phyloP scores from a whole-genome alignment of 2,329 filamentous ascomycete genomes.

The Alternaria ethzedia region DNA sequence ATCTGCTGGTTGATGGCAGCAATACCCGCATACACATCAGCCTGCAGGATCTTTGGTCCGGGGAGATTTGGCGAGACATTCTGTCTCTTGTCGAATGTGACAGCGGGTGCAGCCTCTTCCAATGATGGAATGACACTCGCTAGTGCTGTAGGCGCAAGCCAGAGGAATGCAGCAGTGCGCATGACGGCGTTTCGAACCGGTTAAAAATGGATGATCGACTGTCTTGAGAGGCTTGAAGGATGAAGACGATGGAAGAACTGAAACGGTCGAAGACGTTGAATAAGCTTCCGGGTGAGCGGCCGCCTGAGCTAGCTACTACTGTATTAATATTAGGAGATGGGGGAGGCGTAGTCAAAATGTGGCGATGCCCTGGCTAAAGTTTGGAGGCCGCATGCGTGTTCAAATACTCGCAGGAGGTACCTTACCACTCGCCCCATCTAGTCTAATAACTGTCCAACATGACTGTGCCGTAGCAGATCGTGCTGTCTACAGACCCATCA shows the following conservation, averaged over 20 bases:
- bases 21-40: slow-evolving; percentile 31
- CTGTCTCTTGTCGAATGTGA: slow-evolving; percentile 25
- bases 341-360: slow-evolving; percentile 7
- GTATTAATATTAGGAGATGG: slow-evolving; percentile 15
- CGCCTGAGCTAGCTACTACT: slow-evolving; percentile 9
- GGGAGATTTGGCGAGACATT: slow-evolving; percentile 11
- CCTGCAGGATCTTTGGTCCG: slow-evolving; percentile 24
- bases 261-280: slow-evolving; percentile 7
- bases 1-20: slow-evolving; percentile 34
- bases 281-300: slow-evolving; percentile 15
- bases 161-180: slow-evolving; percentile 26
- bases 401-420: slow-evolving; percentile 19
- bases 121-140: slow-evolving; percentile 22
- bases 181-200: slow-evolving; percentile 19
- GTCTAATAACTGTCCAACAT: background rate
- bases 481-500: background rate
- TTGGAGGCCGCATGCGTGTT: slow-evolving; percentile 14
- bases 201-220: slow-evolving; percentile 10
- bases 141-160: slow-evolving; percentile 21
- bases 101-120: slow-evolving; percentile 8
- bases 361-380: slow-evolving; percentile 12
- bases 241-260: slow-evolving; percentile 8
- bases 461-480: background rate
- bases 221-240: slow-evolving; percentile 1
- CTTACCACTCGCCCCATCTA: slow-evolving; percentile 6